Percentiles rank a stretch among this genome's conserved stretches.
Evolutionary conservation across 805 yeast species (phyloP).

Genomic region (Yarrowia deformans): DNA sequence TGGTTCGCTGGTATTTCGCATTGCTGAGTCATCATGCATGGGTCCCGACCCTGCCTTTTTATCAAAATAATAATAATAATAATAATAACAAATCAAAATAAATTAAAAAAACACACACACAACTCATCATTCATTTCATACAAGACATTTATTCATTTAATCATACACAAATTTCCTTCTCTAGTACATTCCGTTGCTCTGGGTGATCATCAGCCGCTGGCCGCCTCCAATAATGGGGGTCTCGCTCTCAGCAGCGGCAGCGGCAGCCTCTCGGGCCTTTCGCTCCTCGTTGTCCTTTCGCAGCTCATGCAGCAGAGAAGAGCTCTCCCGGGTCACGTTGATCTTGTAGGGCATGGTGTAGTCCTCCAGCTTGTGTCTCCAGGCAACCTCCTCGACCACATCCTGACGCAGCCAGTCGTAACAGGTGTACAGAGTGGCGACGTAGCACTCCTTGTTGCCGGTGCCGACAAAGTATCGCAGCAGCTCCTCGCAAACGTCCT

Average conservation of each 20-base stretch:
- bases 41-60: no score
- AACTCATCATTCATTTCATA: background rate
- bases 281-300: constrained; percentile 75
- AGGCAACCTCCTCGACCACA: constrained; percentile 84
- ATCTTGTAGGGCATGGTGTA: constrained; percentile 92
- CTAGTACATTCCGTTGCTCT: constrained; percentile 45
- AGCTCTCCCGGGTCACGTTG: constrained; percentile 81
- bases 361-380: constrained; percentile 86
- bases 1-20: background rate
- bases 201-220: constrained; percentile 78
- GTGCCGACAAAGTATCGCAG: constrained; percentile 93
- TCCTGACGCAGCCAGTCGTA: constrained; percentile 82
- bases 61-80: no score
- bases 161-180: constrained; percentile 30
- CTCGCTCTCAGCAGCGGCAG: constrained; percentile 57
- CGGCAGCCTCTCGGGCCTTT: constrained; percentile 61
- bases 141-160: constrained; percentile 17
- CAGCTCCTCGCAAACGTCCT: constrained; percentile 86
- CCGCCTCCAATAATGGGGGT: constrained; percentile 62
- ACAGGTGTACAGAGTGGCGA: constrained; percentile 85
- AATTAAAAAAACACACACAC: no score
- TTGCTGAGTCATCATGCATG: background rate
- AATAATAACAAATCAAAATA: no score
- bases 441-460: constrained; percentile 94
- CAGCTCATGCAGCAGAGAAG: constrained; percentile 67